phyloP scores from a whole-genome alignment of 1,284 basidiomycete genomes.

The Irpex lacteus region DNA sequence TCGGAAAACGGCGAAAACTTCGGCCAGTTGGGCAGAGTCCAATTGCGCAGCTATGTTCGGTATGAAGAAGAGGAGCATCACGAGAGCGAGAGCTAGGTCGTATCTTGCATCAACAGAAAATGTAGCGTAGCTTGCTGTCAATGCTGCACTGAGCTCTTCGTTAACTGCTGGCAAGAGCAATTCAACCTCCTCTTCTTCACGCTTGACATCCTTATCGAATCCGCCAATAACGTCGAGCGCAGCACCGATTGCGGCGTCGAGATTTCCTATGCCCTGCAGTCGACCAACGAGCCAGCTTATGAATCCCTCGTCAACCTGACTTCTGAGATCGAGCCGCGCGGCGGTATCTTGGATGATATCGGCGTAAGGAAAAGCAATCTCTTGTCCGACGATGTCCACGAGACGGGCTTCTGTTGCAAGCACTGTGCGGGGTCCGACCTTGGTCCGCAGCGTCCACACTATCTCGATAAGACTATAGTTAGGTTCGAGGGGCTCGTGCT shows the following conservation, averaged over 20 bases:
- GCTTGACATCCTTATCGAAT: constrained; percentile 68
- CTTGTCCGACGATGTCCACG: constrained; percentile 66
- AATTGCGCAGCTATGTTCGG: constrained; percentile 57
- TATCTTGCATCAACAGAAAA: constrained; percentile 69
- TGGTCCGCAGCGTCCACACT: constrained; percentile 57
- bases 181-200: constrained; percentile 56
- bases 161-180: constrained; percentile 45
- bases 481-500: constrained; percentile 37
- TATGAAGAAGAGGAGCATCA: constrained; percentile 72
- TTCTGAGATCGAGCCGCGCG: constrained; percentile 46
- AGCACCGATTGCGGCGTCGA: constrained; percentile 52
- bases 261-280: constrained; percentile 51
- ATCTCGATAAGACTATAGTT: constrained; percentile 55
- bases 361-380: constrained; percentile 68
- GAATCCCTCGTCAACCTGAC: constrained; percentile 55
- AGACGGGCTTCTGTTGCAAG: constrained; percentile 56
- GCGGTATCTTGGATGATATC: constrained; percentile 72
- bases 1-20: constrained; percentile 77
- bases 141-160: constrained; percentile 59
- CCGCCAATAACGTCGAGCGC: constrained; percentile 67
- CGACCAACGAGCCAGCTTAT: constrained; percentile 58
- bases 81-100: constrained; percentile 62
- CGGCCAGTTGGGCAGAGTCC: constrained; percentile 64
- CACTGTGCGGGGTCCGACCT: constrained; percentile 54
- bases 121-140: constrained; percentile 59